Evolutionary conservation across 2,329 filamentous ascomycete genomes (phyloP).

Genomic region (Aspergillus udagawae): DNA sequence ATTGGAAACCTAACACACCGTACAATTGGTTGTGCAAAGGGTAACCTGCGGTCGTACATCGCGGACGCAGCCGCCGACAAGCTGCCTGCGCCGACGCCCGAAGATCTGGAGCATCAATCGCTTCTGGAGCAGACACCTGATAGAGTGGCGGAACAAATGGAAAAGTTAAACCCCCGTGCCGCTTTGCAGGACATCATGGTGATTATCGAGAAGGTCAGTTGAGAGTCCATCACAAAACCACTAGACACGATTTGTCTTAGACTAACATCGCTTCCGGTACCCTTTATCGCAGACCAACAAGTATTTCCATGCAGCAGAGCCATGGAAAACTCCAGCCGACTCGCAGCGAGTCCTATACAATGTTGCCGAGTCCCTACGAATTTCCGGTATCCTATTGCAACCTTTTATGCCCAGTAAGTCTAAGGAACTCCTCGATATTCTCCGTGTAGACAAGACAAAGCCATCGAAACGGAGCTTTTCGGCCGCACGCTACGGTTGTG

Average conservation of each 20-base stretch:
- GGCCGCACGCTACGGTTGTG: slow-evolving; percentile 59
- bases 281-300: slow-evolving; percentile 54
- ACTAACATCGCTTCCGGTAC: background rate
- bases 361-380: slow-evolving; percentile 69
- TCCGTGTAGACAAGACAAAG: slow-evolving; percentile 60
- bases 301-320: slow-evolving; percentile 60
- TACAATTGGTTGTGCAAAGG: slow-evolving; percentile 63
- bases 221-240: background rate
- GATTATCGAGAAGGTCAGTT: slow-evolving; percentile 55
- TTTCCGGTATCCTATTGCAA: slow-evolving; percentile 79
- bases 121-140: slow-evolving; percentile 40
- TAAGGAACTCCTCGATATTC: slow-evolving; percentile 65
- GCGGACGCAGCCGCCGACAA: slow-evolving; percentile 29
- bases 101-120: slow-evolving; percentile 35
- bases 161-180: slow-evolving; percentile 57
- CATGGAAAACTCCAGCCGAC: slow-evolving; percentile 58
- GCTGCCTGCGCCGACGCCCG: slow-evolving; percentile 24
- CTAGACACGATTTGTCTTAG: slow-evolving; percentile 8
- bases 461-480: slow-evolving; percentile 57
- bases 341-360: slow-evolving; percentile 64
- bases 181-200: slow-evolving; percentile 65
- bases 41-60: slow-evolving; percentile 63
- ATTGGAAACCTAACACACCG: slow-evolving; percentile 78
- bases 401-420: slow-evolving; percentile 86
- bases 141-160: slow-evolving; percentile 56